Base-by-base conservation (phyloP, 192 early-diverging fungal species). In the Linnemannia schmuckeri region DNA sequence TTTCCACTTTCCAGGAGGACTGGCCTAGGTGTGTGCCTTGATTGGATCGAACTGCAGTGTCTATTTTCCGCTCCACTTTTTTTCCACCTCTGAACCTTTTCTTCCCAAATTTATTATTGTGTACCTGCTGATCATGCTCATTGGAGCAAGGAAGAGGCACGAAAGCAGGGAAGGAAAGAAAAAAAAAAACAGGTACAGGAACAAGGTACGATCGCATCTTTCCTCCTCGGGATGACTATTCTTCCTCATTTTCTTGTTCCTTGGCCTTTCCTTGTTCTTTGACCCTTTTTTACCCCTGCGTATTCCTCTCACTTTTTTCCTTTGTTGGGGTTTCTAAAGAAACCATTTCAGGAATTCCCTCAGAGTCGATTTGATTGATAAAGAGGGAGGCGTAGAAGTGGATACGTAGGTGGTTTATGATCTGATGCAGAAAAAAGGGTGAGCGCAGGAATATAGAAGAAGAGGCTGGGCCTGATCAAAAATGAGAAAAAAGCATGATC, bases 21-120 rank as follows among this genome's bases (percentile, higher is more conserved):
- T 69, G 37, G 12, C n/a, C 69, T 38, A 20, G 33, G 20, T 24
- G 18, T 57, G 24, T 57, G 55, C 55, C n/a, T 57, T 57, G 55
- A 57, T 57, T 57, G 55, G 55, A 57, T 57, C n/a, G 24, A 55
- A 4, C 17, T n/a, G 24, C 6, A 27, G n/a, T 57, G 61, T 66
- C 61, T 66, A 33, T 66, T 66, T 66, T 33, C 61, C 61, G 61
- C 61, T 33, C 61, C 61, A 66, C 61, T 66, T 33, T 24, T 72
- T 42, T 71, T 41, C 10, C 40, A 2, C 18, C 49, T 40, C 27
- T 38, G 22, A 66, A 66, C 61, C 61, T 66, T 66, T 33, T 66
- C 13, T 12, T 57, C 61, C 61, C 10, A 63, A 63, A n/a, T 37
- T 63, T 66, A 12, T 30, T 20, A 52, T 52, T 52, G 15, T 22